phyloP scores from a whole-genome alignment of 1,139 yeast genomes.

The Hansenula anomala region DNA sequence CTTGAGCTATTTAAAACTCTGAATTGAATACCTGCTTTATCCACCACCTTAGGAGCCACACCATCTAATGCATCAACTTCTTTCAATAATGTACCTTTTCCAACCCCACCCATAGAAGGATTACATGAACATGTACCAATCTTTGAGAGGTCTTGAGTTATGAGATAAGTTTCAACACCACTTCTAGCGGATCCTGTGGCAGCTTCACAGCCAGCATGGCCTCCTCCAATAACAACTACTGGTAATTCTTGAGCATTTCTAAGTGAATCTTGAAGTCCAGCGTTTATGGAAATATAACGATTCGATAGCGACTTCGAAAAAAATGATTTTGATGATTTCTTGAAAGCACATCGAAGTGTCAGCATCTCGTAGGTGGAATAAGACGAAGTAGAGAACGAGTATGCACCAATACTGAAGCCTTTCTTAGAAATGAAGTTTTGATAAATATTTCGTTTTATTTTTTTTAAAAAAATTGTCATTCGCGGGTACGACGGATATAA shows the following conservation, averaged over 20 bases:
- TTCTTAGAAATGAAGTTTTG: too few species aligned
- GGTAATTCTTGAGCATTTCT: conserved; percentile 41
- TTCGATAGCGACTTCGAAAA: not conserved
- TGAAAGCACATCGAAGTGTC: not conserved
- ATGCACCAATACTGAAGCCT: too few species aligned
- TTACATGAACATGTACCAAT: conserved; percentile 96
- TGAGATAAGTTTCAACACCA: conserved; percentile 61
- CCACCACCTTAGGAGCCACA: conserved; percentile 77
- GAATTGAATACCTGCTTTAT: conserved; percentile 89
- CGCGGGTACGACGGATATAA: too few species aligned
- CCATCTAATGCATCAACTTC: conserved; percentile 98
- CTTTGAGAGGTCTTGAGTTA: conserved; percentile 71
- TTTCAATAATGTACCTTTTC: conserved; percentile 86
- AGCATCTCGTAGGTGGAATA: too few species aligned
- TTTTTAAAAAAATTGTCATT: too few species aligned
- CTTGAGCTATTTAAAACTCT: conserved; percentile 80
- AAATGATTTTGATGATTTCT: not conserved
- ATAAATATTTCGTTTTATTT: too few species aligned
- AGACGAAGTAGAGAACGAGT: too few species aligned
- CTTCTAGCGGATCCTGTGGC: conserved; percentile 88
- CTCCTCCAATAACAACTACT: conserved; percentile 92
- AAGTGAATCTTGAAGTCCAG: conserved; percentile 35
- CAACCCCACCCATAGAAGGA: conserved; percentile 98
- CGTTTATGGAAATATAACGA: conserved; percentile 24
- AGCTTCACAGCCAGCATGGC: conserved; percentile 99